Conservation (phyloP, 2,329 filamentous ascomycete species). For the Ceratocystis eucalypticola region DNA sequence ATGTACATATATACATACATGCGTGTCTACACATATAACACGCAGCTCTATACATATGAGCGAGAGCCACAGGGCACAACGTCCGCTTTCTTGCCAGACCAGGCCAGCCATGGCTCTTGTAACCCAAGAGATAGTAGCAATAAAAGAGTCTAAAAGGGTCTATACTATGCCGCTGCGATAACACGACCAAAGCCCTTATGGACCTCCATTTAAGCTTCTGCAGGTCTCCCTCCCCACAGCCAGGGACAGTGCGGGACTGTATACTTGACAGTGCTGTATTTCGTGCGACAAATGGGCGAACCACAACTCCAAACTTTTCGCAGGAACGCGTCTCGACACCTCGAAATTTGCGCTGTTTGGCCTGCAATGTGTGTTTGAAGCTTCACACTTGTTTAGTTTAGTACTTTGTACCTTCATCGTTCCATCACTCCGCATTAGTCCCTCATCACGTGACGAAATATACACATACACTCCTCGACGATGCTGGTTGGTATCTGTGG, state of each 20-base stretch:
- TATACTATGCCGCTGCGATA: not conserved
- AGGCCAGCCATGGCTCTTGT: too few relatives aligned
- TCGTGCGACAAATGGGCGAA: not conserved
- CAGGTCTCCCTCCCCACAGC: not conserved
- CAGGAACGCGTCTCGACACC: conserved; percentile 14
- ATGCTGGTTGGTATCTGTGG: conserved; percentile 72
- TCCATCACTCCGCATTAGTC: conserved; percentile 27
- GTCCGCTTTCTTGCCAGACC: too few relatives aligned
- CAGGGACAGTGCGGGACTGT: not conserved
- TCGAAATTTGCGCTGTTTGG: not conserved
- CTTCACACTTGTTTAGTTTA: too few relatives aligned
- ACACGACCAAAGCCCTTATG: not conserved
- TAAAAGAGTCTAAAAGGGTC: too few relatives aligned
- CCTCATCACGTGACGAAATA: not conserved
- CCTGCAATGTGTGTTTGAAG: not conserved
- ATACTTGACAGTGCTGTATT: not conserved
- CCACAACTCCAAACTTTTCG: not conserved
- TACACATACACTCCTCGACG: conserved; percentile 19
- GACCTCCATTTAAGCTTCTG: not conserved
- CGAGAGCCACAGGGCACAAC: too few relatives aligned
- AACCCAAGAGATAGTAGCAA: too few relatives aligned
- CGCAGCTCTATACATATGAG: too few relatives aligned
- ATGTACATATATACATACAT: not conserved
- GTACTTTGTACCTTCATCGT: too few relatives aligned
- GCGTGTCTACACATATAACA: not conserved